Evolutionary conservation across 768 basidiomycete species (phyloP).

Genomic region (Rhizopogon vinicolor): DNA sequence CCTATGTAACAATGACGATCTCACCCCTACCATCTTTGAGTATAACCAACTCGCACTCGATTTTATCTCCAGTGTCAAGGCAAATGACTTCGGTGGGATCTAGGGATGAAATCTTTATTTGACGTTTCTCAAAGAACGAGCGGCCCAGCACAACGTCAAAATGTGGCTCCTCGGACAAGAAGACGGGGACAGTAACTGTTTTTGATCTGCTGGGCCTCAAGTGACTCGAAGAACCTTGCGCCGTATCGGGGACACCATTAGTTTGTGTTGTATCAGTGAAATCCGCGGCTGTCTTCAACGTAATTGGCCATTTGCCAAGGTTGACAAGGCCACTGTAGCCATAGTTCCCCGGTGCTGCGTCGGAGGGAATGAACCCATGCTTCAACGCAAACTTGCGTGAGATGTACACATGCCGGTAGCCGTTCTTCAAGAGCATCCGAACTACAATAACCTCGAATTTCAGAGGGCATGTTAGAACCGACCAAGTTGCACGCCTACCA

Average conservation of each 20-base stretch:
- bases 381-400: conserved; percentile 88
- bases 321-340: conserved; percentile 91
- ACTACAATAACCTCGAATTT: conserved; percentile 38
- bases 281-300: conserved; percentile 35
- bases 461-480: not conserved
- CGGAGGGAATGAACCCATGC: conserved; percentile 83
- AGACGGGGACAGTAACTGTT: conserved; percentile 56
- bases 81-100: conserved; percentile 91
- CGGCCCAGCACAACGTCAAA: conserved; percentile 94
- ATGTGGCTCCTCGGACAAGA: conserved; percentile 90
- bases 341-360: conserved; percentile 85
- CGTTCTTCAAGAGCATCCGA: conserved; percentile 89
- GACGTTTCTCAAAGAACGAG: conserved; percentile 77
- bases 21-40: conserved; percentile 89
- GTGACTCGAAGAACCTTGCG: not conserved
- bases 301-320: conserved; percentile 86
- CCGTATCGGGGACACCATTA: not conserved
- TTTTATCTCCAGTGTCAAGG: conserved; percentile 87
- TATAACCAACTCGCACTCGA: conserved; percentile 89
- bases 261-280: not conserved
- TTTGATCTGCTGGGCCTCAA: conserved; percentile 25
- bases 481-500: conserved; percentile 42
- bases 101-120: conserved; percentile 73
- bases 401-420: conserved; percentile 93
- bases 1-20: conserved; percentile 81